Evolutionary conservation across 768 basidiomycete genomes (phyloP).

Genomic region (Tricholoma saponaceum): DNA sequence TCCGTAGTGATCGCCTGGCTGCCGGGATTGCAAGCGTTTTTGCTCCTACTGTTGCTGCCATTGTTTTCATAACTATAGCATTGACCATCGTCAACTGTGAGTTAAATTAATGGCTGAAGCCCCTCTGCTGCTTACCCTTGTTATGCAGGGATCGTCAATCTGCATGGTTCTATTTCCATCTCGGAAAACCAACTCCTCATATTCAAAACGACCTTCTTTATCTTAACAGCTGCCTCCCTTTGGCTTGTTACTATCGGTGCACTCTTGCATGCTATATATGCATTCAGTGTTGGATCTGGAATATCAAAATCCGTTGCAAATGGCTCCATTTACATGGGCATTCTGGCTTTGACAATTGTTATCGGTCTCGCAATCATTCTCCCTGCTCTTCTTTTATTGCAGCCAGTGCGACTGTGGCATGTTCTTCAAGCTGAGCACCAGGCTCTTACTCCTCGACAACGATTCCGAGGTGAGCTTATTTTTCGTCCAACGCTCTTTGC

Average conservation of each 20-base stretch:
- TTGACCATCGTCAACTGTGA: slow-evolving; percentile 52
- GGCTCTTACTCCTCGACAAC: slow-evolving; percentile 72
- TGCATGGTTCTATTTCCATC: slow-evolving; percentile 57
- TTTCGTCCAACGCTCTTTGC: not conserved
- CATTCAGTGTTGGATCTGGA: slow-evolving; percentile 41
- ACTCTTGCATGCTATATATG: slow-evolving; percentile 63
- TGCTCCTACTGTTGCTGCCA: slow-evolving; percentile 59
- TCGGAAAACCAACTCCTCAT: slow-evolving; percentile 56
- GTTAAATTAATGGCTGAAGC: slow-evolving; percentile 17
- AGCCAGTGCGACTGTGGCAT: slow-evolving; percentile 59
- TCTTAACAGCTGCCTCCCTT: slow-evolving; percentile 48
- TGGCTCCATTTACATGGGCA: slow-evolving; percentile 69
- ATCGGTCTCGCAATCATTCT: slow-evolving; percentile 64
- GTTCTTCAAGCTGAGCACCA: slow-evolving; percentile 51
- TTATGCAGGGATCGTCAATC: slow-evolving; percentile 44
- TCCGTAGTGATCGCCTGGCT: slow-evolving; percentile 43
- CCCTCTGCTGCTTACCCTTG: slow-evolving; percentile 7
- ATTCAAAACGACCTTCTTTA: slow-evolving; percentile 62
- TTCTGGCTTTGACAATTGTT: slow-evolving; percentile 53
- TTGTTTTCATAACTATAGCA: slow-evolving; percentile 54
- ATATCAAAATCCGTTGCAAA: slow-evolving; percentile 49
- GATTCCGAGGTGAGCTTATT: slow-evolving; percentile 61
- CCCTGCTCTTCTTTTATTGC: slow-evolving; percentile 71
- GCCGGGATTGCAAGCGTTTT: slow-evolving; percentile 66
- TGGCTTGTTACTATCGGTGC: slow-evolving; percentile 68